Base-by-base conservation (phyloP, 2,329 filamentous ascomycete species). In the Xylaria sp. region DNA sequence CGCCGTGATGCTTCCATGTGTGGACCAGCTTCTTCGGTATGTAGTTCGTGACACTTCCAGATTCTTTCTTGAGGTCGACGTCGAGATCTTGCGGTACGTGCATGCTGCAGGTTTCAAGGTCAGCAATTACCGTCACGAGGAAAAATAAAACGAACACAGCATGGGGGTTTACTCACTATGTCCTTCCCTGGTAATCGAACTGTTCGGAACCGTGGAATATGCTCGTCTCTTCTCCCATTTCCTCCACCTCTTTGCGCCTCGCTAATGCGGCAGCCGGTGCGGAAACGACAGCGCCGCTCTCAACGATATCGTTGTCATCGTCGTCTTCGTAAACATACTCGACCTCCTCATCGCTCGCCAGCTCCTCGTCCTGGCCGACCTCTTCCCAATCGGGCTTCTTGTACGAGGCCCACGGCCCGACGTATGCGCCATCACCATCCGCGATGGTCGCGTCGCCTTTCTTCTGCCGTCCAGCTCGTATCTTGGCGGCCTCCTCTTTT, bases 341-440 rank as follows among this genome's bases (percentile, higher is more conserved):
- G 74, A 92, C 93, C 76, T 95, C 93, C 77, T 94, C 92, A 71
- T 93, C 92, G 74, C 90, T 93, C 5, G 87, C 91, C 49, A 97
- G 84, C 79, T 93, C 89, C 71, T 92, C 93, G 53, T 89, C 92
- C n/a, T 89, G 89, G 58, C 85, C 89, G 20, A 93, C 89, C 67
- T 92, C 87, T 72, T 94, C 91, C 74, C 92, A 91, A 72, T 94
- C 89, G 59, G 90, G 84, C 71, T 89, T 86, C 74, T 86, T 86
- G 77, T 97, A 97, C 78, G 87, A 90, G 9, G 96, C 97, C 97
- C 97, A 99, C 0, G 96, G 97, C 0, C 97, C 97, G 44, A 97
- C 87, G 80, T 99, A 99, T 54, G 94, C 91, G 63, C 91, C 91
- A 7, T 93, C 90, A 0, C 96, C 96, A 75, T 97, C 94, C 0